Conservation (phyloP, 148 eudicot genomes). For the Silene conica region DNA sequence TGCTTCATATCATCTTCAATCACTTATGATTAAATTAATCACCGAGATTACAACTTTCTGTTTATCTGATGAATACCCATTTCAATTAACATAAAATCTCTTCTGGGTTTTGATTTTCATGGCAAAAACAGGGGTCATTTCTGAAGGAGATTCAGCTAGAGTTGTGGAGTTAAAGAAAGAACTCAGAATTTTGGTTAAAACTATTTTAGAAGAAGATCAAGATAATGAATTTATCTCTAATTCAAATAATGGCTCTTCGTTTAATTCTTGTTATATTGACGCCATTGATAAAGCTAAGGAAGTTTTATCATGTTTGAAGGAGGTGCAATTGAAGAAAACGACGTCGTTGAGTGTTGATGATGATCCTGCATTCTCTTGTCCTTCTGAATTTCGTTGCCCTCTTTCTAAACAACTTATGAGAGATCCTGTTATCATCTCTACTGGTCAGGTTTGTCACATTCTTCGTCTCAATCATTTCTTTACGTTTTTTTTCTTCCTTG, state of each 20-base stretch:
- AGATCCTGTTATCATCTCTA: constrained; percentile 78
- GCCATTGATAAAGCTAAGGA: constrained; percentile 60
- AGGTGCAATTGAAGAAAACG: constrained; percentile 38
- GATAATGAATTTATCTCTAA: neutral
- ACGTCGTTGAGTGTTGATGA: constrained; percentile 28
- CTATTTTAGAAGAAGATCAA: constrained; percentile 46
- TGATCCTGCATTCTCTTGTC: constrained; percentile 27
- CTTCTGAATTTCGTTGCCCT: constrained; percentile 73
- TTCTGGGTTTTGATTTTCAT: constrained; percentile 33
- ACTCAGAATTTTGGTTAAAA: constrained; percentile 44
- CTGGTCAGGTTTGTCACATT: constrained; percentile 56
- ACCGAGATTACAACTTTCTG: neutral
- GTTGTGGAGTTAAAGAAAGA: constrained; percentile 66
- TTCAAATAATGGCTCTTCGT: constrained; percentile 5
- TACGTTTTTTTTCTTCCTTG: too few species aligned
- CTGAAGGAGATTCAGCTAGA: constrained; percentile 52
- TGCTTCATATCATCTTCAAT: too few species aligned
- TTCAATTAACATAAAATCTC: constrained; percentile 16
- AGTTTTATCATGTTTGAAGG: constrained; percentile 44
- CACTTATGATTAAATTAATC: neutral
- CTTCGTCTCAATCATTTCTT: neutral
- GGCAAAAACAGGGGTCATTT: constrained; percentile 57
- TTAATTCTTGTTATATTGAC: constrained; percentile 24
- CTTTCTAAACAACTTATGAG: constrained; percentile 78
- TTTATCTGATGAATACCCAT: constrained; percentile 25